Percentiles rank a stretch among this genome's conserved stretches.
Evolutionary conservation across 805 yeast genomes (phyloP).

Genomic region (Wickerhamiella lipophila): DNA sequence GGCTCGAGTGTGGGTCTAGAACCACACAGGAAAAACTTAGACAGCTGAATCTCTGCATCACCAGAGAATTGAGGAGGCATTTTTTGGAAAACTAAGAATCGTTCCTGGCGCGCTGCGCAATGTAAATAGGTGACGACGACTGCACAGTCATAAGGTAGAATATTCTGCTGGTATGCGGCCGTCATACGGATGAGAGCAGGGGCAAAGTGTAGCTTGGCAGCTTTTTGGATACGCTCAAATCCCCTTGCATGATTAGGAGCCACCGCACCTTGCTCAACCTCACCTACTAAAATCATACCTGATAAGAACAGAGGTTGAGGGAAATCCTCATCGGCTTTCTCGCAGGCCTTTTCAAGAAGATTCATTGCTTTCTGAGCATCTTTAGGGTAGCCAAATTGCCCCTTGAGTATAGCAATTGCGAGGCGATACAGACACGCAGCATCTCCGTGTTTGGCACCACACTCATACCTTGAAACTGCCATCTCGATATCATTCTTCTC

Average conservation of each 20-base stretch:
- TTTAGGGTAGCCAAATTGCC: slow-evolving; percentile 24
- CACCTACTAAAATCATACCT: slow-evolving; percentile 30
- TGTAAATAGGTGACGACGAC: slow-evolving; percentile 28
- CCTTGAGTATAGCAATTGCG: slow-evolving; percentile 27
- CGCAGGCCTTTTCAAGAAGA: slow-evolving; percentile 23
- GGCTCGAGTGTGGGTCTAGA: slow-evolving; percentile 39
- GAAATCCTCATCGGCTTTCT: slow-evolving; percentile 29
- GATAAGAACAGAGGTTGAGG: slow-evolving; percentile 30
- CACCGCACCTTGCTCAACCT: slow-evolving; percentile 19
- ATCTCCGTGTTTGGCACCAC: slow-evolving; percentile 29
- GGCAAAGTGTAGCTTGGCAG: slow-evolving; percentile 30
- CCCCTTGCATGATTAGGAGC: slow-evolving; percentile 16
- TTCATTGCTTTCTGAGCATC: slow-evolving; percentile 22
- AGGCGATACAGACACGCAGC: slow-evolving; percentile 31
- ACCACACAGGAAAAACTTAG: slow-evolving; percentile 61
- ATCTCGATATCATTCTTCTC: slow-evolving; percentile 23
- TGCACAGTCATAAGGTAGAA: slow-evolving; percentile 25
- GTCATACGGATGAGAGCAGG: slow-evolving; percentile 31
- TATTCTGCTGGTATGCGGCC: slow-evolving; percentile 28
- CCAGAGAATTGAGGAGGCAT: slow-evolving; percentile 21
- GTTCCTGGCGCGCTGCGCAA: slow-evolving; percentile 28
- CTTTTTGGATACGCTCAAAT: slow-evolving; percentile 25
- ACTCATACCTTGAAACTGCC: slow-evolving; percentile 27
- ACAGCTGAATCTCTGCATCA: slow-evolving; percentile 30
- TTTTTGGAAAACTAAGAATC: slow-evolving; percentile 19